Base-by-base conservation (phyloP, 2,329 filamentous ascomycete genomes). In the Claviceps sp. region DNA sequence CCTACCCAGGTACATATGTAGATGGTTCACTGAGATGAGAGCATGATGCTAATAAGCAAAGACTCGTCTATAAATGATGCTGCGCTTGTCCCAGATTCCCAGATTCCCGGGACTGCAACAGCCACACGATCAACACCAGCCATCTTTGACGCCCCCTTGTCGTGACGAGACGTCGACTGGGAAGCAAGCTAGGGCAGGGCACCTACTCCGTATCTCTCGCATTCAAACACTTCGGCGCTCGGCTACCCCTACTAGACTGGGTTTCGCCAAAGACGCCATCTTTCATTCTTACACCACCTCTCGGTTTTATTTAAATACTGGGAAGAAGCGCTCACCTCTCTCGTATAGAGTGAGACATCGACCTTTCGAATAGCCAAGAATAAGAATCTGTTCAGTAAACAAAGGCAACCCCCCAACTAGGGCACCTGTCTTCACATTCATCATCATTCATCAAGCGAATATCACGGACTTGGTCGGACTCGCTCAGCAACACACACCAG, bases 31-130 rank as follows among this genome's bases (percentile, higher is more conserved):
- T 14, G 20, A 17, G 17, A 20, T 17, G 26, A 43, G 20, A 11
- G 40, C 17, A 43, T 43, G 9, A 22, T 43, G n/a, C 14, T 6
- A 17, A 11, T 6, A 17, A 11, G 22, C 17, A 20, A 13, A 20
- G n/a, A 29, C 20, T 47, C 43, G n/a, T 51, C 44, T 51, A 51
- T 51, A 51, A 51, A 51, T 45, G 23, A 51, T 37, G 23, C 37
- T 11, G 45, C 29, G 44, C 50, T 51, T 43, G 45, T 42, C 20
- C n/a, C 39, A 39, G 14, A 39, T 3, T 43, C 42, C 44, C 50
- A 44, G 50, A 48, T 44, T 44, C 38, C 45, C 38, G 38, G 17
- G 29, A 44, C 23, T 2, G 20, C 5, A 34, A 47, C 14, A 23
- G 40, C 34, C 26, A 44, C 20, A 17, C 36, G 45, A 22, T 13